phyloP scores from a whole-genome alignment of 1,284 basidiomycete species.

The Paramarasmius palmivorus region DNA sequence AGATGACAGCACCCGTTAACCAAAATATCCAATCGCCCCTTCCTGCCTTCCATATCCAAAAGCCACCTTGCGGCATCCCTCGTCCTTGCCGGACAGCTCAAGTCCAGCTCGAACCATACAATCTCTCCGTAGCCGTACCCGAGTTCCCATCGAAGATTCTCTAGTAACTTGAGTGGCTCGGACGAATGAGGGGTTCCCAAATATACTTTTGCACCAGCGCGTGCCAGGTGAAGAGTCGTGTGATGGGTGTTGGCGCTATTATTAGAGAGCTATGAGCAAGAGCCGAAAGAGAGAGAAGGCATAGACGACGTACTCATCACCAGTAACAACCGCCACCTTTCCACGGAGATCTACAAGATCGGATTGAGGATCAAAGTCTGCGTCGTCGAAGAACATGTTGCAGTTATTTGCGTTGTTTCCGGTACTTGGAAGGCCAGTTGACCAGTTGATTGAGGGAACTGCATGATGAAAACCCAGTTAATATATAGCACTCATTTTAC shows the following conservation, averaged over 20 bases:
- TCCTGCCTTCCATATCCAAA: slow-evolving; percentile 29
- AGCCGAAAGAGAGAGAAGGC: background rate
- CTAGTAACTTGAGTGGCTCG: slow-evolving; percentile 37
- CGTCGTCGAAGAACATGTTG: slow-evolving; percentile 1
- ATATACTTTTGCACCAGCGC: slow-evolving; percentile 45
- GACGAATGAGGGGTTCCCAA: slow-evolving; percentile 39
- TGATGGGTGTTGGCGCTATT: slow-evolving; percentile 44
- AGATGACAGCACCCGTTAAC: background rate
- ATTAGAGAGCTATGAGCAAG: background rate
- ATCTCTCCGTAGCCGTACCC: slow-evolving; percentile 38
- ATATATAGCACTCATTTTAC: too few relatives aligned
- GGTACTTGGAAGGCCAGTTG: too few relatives aligned
- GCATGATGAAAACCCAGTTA: too few relatives aligned
- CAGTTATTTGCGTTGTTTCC: too few relatives aligned
- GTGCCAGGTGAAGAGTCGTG: slow-evolving; percentile 44
- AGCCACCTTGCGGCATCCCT: slow-evolving; percentile 35
- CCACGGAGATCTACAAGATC: slow-evolving; percentile 30
- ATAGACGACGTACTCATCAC: slow-evolving; percentile 35
- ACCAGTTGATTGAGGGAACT: too few relatives aligned
- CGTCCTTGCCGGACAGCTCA: slow-evolving; percentile 38
- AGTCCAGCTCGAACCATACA: slow-evolving; percentile 46
- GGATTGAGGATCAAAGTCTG: slow-evolving; percentile 23
- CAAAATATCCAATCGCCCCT: slow-evolving; percentile 29
- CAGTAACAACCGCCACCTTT: slow-evolving; percentile 43
- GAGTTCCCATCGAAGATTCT: slow-evolving; percentile 33